Evolutionary conservation across 768 basidiomycete species (phyloP), one percentile per base, ranked within the genome.

Genomic region (Lactarius hengduanensis): DNA sequence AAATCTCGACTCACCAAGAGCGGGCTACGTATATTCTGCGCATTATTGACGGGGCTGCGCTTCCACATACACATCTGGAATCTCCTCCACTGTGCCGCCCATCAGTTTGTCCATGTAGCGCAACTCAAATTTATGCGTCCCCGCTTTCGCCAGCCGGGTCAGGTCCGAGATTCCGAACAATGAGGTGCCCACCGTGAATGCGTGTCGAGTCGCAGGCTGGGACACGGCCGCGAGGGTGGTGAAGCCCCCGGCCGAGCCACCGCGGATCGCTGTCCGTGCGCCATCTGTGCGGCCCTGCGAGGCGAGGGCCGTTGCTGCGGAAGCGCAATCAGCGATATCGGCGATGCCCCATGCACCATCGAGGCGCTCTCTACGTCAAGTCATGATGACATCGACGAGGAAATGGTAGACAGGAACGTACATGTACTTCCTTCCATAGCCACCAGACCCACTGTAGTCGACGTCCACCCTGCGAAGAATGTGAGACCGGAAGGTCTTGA

Each of bases 71-170:
- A 86, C 78, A 34, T 86, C 78, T 0, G 86, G 85, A n/a, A 85
- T 73, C 63, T 86, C 79, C 22, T 78, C 73, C 1, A 73, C 72
- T 0, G 81, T 79, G 2, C 87, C 87, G 1, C 92, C 90, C n/a
- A 91, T 68, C 20, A 92, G 78, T 72, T 84, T 84, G 63, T 80
- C 78, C 70, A 85, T 73, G 72, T 88, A 89, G 56, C 77, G 76
- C 55, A 81, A 80, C 74, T 89, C 86, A 60, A 88, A 89, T 73
- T 90, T 94, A 77, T 93, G 90, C 7, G 89, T 88, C 65, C 85
- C 84, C 74, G 61, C 61, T 53, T 82, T 78, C 3, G 80, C 82
- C 10, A 93, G 79, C 58, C 74, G 78, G 13, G 73, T 73, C 36
- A 93, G 75, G 71, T 92, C 87, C 0, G 86, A 86, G 55, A 94